Percentiles rank a stretch among this genome's conserved stretches.
phyloP scores from a whole-genome alignment of 2,329 filamentous ascomycete genomes.

The Venturia carpophila region DNA sequence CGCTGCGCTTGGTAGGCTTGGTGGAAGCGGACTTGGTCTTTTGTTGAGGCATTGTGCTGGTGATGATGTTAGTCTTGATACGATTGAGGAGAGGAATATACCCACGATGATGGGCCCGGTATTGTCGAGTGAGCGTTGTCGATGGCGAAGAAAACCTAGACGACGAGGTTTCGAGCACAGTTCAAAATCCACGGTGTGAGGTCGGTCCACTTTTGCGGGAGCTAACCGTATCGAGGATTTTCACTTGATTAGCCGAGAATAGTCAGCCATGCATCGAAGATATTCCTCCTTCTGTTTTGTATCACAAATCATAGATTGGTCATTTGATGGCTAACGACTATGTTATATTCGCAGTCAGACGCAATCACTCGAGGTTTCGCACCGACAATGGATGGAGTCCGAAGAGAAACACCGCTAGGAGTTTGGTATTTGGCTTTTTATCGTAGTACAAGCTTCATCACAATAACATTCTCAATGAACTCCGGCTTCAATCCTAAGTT shows the following conservation, averaged over 20 bases:
- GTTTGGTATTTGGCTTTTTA: too few species aligned
- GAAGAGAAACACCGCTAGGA: too few species aligned
- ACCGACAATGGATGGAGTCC: too few species aligned
- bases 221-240: background rate
- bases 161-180: background rate
- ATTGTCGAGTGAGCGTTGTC: background rate
- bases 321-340: too few species aligned
- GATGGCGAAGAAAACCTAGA: background rate
- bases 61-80: background rate
- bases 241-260: background rate
- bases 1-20: conserved; percentile 66
- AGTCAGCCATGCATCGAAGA: background rate
- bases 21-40: conserved; percentile 54
- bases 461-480: too few species aligned
- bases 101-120: background rate
- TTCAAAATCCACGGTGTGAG: background rate
- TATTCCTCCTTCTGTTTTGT: background rate
- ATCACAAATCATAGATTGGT: too few species aligned
- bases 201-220: background rate
- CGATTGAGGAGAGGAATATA: background rate
- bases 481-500: too few species aligned
- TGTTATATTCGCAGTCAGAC: too few species aligned
- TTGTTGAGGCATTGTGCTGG: conserved; percentile 6
- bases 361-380: too few species aligned
- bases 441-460: too few species aligned